Percentiles rank a stretch among this genome's conserved stretches.
These are phyloP conservation scores for Sarocladium brachiariae DNA, from an alignment of 2,329 filamentous ascomycete genomes.

Conservation along the genomic window DNA sequence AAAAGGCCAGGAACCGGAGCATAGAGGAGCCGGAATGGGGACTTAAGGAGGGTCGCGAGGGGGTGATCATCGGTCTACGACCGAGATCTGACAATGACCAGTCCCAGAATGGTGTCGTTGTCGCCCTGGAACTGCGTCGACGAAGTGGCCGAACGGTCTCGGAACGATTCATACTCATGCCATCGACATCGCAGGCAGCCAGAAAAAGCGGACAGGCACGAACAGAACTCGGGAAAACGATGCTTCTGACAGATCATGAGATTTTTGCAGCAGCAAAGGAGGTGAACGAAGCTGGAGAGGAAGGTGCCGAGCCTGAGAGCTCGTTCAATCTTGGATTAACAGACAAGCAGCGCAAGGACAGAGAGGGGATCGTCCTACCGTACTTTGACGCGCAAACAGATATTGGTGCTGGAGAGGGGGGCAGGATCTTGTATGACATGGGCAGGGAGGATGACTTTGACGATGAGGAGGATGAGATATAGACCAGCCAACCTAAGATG, in stretches of 20 bases:
- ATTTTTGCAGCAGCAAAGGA: conserved; percentile 48
- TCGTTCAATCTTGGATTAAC: conserved; percentile 86
- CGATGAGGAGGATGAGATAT: conserved; percentile 91
- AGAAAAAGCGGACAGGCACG: conserved; percentile 8
- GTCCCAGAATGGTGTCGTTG: conserved; percentile 48
- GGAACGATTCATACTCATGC: conserved; percentile 55
- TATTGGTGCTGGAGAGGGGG: conserved; percentile 72
- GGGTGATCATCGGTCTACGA: conserved; percentile 63
- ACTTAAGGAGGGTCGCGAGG: conserved; percentile 69
- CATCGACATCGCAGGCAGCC: conserved; percentile 13
- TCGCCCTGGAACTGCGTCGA: conserved; percentile 81
- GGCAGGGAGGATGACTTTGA: conserved; percentile 95
- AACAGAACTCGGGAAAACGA: conserved; percentile 28
- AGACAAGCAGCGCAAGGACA: conserved; percentile 78
- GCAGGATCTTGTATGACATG: conserved; percentile 94
- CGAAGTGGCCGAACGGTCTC: conserved; percentile 72
- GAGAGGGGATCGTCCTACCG: conserved; percentile 84
- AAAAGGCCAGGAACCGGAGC: conserved; percentile 70
- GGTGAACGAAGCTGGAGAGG: conserved; percentile 23
- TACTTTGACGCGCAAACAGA: conserved; percentile 95
- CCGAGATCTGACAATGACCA: conserved; percentile 35
- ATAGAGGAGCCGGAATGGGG: conserved; percentile 72
- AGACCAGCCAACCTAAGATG: conserved; percentile 12
- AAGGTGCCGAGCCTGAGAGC: conserved; percentile 54
- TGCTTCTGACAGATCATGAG: conserved; percentile 71